These are phyloP conservation scores for Geotrichum histeridarum DNA, from an alignment of 1,139 yeast species.

Conservation along the genomic window DNA sequence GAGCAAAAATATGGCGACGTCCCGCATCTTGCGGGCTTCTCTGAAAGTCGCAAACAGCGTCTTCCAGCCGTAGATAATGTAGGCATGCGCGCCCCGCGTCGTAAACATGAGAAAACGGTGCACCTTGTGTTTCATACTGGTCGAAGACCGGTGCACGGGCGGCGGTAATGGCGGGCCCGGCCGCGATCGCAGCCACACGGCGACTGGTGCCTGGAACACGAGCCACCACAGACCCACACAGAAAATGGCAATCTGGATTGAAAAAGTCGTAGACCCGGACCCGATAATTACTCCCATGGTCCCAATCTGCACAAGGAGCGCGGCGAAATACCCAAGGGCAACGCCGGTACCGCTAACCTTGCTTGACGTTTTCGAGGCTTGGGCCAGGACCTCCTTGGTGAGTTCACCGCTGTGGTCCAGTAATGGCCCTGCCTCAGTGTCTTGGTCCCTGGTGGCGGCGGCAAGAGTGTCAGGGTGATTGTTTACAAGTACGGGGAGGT, in stretches of 20 bases:
- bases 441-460: constrained; percentile 7
- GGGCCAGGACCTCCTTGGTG: constrained; percentile 15
- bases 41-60: constrained; percentile 49
- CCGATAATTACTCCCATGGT: constrained; percentile 48
- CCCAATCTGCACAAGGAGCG: constrained; percentile 53
- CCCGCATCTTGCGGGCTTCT: constrained; percentile 53
- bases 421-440: neutral
- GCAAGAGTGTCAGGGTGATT: constrained; percentile 29
- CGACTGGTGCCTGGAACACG: constrained; percentile 55
- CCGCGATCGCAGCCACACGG: constrained; percentile 43
- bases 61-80: constrained; percentile 52
- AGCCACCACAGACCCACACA: constrained; percentile 71
- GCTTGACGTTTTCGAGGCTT: constrained; percentile 32
- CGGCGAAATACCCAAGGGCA: constrained; percentile 62
- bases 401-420: neutral
- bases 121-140: constrained; percentile 16
- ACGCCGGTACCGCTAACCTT: constrained; percentile 60
- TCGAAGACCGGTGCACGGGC: constrained; percentile 18
- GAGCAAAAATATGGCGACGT: constrained; percentile 53
- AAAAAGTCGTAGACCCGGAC: constrained; percentile 41
- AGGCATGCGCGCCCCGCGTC: constrained; percentile 22
- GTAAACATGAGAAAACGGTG: constrained; percentile 17
- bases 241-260: constrained; percentile 51
- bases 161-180: constrained; percentile 38
- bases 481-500: constrained; percentile 52